Base-by-base conservation (phyloP, 441 rosid genomes). In the Erysimum cheiri region DNA sequence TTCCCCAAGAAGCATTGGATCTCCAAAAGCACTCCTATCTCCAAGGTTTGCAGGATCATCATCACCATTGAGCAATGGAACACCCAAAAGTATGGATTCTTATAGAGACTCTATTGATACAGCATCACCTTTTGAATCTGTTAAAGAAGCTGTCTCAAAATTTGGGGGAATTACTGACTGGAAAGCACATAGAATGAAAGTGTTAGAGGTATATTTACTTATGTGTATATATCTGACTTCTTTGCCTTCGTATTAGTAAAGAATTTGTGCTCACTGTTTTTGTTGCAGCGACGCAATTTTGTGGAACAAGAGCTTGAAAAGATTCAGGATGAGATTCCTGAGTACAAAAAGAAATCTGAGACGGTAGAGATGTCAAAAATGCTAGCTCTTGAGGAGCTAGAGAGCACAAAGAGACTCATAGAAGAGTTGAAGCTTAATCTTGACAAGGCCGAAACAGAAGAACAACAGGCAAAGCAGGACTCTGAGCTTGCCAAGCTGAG, bases 101-200 rank as follows among this genome's bases (percentile, higher is more conserved):
- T 79, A 63, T 37, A 73, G 85, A 78, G 93, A 89, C 44, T 77
- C 80, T 15, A 85, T 94, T 52, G 97, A 94, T 76, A 94, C 99
- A 65, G 82, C 87, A 28, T 87, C 96, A 22, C 98, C 97, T 72
- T 78, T 94, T 68, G 96, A 94, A 79, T 91, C 98, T 26, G 98
- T 94, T 66, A 91, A 94, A 84, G 87, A 88, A 80, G 98, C 87
- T 63, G 98, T 94, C 74, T 89, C 98, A 52, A 91, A 81, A 82
- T 91, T 94, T 72, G 98, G 98, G 4, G 98, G 97, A 69, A 91
- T 91, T 67, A 90, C 87, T 29, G 98, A 94, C 62, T 94, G 98
- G 98, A 94, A 91, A 83, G 98, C 96, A 50, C 96, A 91, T 71
- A 86, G 78, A 80, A 63, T 88, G 79, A 80, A 88, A 81, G 85